Evolutionary conservation across 371 early-diverging fungal genomes (phyloP), one percentile per base, ranked within the genome.

Genomic region (Mucor plumbeus): DNA sequence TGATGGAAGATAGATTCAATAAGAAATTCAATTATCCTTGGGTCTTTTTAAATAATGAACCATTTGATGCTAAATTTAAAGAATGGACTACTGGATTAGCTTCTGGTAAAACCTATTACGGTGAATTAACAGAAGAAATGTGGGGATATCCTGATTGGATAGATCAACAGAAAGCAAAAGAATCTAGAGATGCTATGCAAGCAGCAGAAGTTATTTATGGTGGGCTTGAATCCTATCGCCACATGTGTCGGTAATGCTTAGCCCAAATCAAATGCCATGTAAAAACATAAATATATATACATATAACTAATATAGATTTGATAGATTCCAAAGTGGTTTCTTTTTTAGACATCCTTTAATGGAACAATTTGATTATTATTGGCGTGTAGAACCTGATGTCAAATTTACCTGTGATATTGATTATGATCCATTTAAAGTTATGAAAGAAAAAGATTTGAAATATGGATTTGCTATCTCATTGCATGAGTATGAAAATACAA

Each of bases 331-430:
- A 44, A 87, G 84, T 62, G 97, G 98, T 0, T 90, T 86, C 56
- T 92, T 96, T 68, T 93, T 86, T 67, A 64, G 74, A 57, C 94
- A 95, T 70, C 89, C 91, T 43, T 68, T 90, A 13, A 70, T 94
- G 59, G 70, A 68, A 7, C 73, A 88, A 56, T 91, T 91, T 14
- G 82, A 96, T 65, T 99, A 92, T 75, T 99, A 97, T 78, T 99
- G 99, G 97, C 81, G 99, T 19, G 88, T 99, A 1, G 99, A 99
- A 71, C 99, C 99, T 3, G 92, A 88, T 31, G 97, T 97, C 14
- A 81, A 90, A 47, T 96, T 94, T 64, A 88, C 82, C 54, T 99
- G 99, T 72, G 90, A 96, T 57, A 82, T 99, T 31, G 90, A 91
- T 64, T 91, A 93, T 74, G 99, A 99, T 74, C 96, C 96, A 5